Percentiles rank a stretch among this genome's conserved stretches.
Evolutionary conservation across 2,329 filamentous ascomycete genomes (phyloP).

Genomic region (Macrophomina pseudophaseolina): DNA sequence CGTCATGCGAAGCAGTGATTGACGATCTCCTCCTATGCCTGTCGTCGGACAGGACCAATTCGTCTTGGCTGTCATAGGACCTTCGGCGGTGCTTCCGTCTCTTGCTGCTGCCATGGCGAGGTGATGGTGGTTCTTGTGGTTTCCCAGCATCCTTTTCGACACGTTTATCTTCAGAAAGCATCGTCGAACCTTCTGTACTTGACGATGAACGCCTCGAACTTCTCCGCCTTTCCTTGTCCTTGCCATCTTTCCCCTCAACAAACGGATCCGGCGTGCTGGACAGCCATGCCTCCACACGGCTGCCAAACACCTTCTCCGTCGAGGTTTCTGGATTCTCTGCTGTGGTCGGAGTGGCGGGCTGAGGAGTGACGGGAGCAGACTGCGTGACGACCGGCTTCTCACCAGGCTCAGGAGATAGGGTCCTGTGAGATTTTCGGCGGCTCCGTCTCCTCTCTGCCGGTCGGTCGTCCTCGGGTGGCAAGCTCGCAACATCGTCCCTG

Average conservation of each 20-base stretch:
- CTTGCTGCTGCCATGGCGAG: slow-evolving; percentile 31
- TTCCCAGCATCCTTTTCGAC: slow-evolving; percentile 5
- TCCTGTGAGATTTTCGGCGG: slow-evolving; percentile 11
- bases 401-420: slow-evolving; percentile 11
- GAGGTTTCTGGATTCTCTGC: slow-evolving; percentile 40
- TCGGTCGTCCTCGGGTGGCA: neutral
- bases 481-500: slow-evolving; percentile 6
- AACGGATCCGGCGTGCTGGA: slow-evolving; percentile 62
- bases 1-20: slow-evolving; percentile 33
- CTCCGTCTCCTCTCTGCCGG: slow-evolving; percentile 13
- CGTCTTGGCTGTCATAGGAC: slow-evolving; percentile 37
- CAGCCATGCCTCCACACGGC: slow-evolving; percentile 67
- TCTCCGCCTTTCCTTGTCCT: slow-evolving; percentile 13
- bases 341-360: slow-evolving; percentile 25
- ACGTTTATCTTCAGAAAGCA: slow-evolving; percentile 13
- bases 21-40: slow-evolving; percentile 28
- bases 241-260: slow-evolving; percentile 40
- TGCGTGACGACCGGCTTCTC: slow-evolving; percentile 13
- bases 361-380: slow-evolving; percentile 27
- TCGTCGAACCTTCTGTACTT: slow-evolving; percentile 22
- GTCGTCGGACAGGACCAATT: slow-evolving; percentile 35
- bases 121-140: slow-evolving; percentile 6
- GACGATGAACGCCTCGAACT: slow-evolving; percentile 21
- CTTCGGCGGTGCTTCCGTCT: slow-evolving; percentile 37
- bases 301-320: slow-evolving; percentile 51